Percentiles rank a stretch among this genome's conserved stretches.
Conservation (phyloP, 306 rosid genomes). For the Parietaria judaica region DNA sequence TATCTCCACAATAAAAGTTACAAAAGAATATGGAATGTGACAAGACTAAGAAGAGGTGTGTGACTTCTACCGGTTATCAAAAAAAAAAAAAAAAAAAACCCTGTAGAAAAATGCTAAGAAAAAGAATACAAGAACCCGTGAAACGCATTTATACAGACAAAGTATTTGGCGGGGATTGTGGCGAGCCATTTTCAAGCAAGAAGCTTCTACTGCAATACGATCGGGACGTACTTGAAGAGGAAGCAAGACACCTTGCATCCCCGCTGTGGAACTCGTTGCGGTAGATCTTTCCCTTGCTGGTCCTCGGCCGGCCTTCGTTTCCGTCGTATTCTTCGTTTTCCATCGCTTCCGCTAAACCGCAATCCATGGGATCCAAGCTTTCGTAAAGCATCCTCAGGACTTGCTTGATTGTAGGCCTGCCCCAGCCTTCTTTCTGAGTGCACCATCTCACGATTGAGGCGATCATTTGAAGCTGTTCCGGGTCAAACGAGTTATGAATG, state of each 20-base stretch:
- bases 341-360: constrained; percentile 50
- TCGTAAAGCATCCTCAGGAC: constrained; percentile 89
- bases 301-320: constrained; percentile 53
- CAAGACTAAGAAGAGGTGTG: neutral
- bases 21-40: neutral
- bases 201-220: constrained; percentile 92
- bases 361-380: constrained; percentile 81
- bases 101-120: neutral
- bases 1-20: constrained; percentile 8
- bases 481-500: constrained; percentile 56
- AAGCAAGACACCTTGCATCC: constrained; percentile 86
- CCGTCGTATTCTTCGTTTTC: constrained; percentile 58
- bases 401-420: constrained; percentile 84
- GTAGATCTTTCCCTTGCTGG: constrained; percentile 56
- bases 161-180: constrained; percentile 69
- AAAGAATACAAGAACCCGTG: neutral
- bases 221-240: constrained; percentile 94
- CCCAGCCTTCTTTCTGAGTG: constrained; percentile 79
- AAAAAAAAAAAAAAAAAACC: neutral
- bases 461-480: constrained; percentile 75
- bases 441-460: constrained; percentile 79
- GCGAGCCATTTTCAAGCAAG: constrained; percentile 81
- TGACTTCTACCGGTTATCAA: neutral
- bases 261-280: constrained; percentile 63
- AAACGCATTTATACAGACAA: neutral